These are phyloP conservation scores for Fragaria vesca DNA, from an alignment of 306 rosid species.

Conservation along the genomic window DNA sequence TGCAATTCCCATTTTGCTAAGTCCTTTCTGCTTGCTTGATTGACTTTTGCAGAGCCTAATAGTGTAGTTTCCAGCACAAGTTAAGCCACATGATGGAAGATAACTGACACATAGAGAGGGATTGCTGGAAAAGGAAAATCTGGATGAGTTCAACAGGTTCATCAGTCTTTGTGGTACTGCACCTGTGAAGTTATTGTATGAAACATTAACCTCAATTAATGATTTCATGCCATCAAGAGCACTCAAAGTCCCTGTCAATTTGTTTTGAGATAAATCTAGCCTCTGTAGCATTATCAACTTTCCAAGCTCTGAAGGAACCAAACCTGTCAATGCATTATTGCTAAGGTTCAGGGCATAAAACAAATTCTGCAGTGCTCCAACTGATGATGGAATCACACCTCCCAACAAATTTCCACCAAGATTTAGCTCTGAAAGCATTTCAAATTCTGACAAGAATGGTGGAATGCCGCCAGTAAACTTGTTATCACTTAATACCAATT, in stretches of 20 bases:
- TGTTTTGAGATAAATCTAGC: constrained; percentile 70
- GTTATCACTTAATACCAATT: constrained; percentile 62
- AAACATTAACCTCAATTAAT: constrained; percentile 48
- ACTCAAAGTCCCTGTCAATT: constrained; percentile 60
- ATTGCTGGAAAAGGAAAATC: constrained; percentile 56
- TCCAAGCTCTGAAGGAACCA: constrained; percentile 54
- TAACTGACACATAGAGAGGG: constrained; percentile 56
- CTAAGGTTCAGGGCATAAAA: constrained; percentile 64
- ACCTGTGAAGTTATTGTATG: constrained; percentile 65
- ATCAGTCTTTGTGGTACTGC: constrained; percentile 52
- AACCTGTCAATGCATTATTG: constrained; percentile 63
- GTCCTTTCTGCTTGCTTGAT: constrained; percentile 35
- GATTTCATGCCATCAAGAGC: constrained; percentile 47
- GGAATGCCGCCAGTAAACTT: constrained; percentile 62
- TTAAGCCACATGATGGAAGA: constrained; percentile 30
- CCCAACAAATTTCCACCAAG: constrained; percentile 76
- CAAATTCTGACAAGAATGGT: constrained; percentile 41
- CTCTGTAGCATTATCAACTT: constrained; percentile 31
- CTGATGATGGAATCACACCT: constrained; percentile 60
- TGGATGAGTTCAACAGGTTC: constrained; percentile 40
- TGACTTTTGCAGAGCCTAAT: constrained; percentile 45
- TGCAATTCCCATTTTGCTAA: constrained; percentile 37
- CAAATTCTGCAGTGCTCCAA: constrained; percentile 59
- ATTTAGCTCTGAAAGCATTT: constrained; percentile 49
- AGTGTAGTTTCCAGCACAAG: constrained; percentile 33